phyloP scores from a whole-genome alignment of 768 basidiomycete species.

The Gautieria morchelliformis region DNA sequence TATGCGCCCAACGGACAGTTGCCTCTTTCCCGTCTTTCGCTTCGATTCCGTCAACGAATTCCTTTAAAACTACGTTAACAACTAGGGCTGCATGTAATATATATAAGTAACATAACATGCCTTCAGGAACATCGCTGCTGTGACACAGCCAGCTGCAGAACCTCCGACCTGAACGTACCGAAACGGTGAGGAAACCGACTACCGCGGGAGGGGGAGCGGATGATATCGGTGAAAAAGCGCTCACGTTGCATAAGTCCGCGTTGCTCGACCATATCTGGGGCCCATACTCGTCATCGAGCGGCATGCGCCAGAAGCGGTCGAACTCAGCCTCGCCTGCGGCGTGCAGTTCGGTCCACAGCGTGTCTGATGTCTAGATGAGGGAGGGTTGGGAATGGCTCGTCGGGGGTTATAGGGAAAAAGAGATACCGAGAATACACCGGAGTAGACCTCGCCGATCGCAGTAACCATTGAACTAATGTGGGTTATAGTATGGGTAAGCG shows the following conservation, averaged over 20 bases:
- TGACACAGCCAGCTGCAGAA: constrained; percentile 59
- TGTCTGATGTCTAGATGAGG: constrained; percentile 49
- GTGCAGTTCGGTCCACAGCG: constrained; percentile 62
- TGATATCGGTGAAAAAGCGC: constrained; percentile 9
- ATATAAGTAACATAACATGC: not conserved
- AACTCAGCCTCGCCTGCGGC: constrained; percentile 64
- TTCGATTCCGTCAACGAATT: constrained; percentile 70
- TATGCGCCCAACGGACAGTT: constrained; percentile 72
- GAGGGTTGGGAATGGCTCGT: no score
- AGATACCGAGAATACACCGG: constrained; percentile 67
- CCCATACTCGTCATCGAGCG: constrained; percentile 72
- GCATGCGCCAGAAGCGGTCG: constrained; percentile 87
- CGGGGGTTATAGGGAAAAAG: not conserved
- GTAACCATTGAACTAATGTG: constrained; percentile 58
- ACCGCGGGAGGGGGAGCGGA: not conserved
- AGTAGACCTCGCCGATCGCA: constrained; percentile 66
- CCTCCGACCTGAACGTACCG: constrained; percentile 49
- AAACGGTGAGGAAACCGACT: not conserved
- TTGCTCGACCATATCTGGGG: constrained; percentile 70
- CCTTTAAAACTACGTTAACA: constrained; percentile 11
- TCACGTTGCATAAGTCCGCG: constrained; percentile 73
- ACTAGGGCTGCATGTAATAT: not conserved
- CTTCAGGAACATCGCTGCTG: constrained; percentile 83
- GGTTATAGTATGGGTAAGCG: not conserved
- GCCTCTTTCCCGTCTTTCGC: constrained; percentile 41